Percentiles rank a stretch among this genome's conserved stretches.
phyloP scores from a whole-genome alignment of 2,329 filamentous ascomycete species.

The Monosporascus sp. region DNA sequence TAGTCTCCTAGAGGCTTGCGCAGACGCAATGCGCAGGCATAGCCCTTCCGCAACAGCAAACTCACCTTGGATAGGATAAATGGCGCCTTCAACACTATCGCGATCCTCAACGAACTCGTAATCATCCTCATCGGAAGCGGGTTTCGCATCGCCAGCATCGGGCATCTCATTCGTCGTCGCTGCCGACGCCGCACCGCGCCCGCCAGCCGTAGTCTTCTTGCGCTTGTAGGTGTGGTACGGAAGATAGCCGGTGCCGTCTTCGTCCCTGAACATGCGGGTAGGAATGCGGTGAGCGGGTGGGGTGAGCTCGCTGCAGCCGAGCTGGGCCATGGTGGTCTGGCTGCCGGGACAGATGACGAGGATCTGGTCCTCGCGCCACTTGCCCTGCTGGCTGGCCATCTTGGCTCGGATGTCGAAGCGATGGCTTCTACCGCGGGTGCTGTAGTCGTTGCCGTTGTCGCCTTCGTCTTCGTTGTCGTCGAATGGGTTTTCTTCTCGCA shows the following conservation, averaged over 20 bases:
- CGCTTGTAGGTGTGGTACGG: constrained; percentile 73
- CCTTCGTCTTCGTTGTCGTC: not conserved
- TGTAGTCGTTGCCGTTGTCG: not conserved
- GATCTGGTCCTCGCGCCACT: constrained; percentile 62
- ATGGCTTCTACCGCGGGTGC: not conserved
- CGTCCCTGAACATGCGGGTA: constrained; percentile 91
- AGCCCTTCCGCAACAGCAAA: not conserved
- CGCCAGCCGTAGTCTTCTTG: constrained; percentile 38
- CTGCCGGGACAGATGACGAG: constrained; percentile 78
- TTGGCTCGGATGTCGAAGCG: constrained; percentile 8
- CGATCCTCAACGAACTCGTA: constrained; percentile 81
- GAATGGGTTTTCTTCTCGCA: too few relatives aligned
- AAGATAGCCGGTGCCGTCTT: constrained; percentile 67
- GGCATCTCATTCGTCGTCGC: constrained; percentile 2
- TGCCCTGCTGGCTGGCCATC: constrained; percentile 54
- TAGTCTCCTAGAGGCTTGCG: too few relatives aligned
- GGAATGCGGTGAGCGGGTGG: constrained; percentile 81
- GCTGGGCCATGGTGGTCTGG: constrained; percentile 83
- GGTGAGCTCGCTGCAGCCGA: constrained; percentile 86
- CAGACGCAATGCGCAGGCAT: not conserved
- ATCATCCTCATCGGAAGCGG: constrained; percentile 51
- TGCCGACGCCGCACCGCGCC: not conserved
- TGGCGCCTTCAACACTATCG: constrained; percentile 79
- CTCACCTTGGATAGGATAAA: constrained; percentile 73
- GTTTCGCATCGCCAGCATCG: constrained; percentile 25